Base-by-base conservation (phyloP, 345 rosid species). In the Angophora floribunda region DNA sequence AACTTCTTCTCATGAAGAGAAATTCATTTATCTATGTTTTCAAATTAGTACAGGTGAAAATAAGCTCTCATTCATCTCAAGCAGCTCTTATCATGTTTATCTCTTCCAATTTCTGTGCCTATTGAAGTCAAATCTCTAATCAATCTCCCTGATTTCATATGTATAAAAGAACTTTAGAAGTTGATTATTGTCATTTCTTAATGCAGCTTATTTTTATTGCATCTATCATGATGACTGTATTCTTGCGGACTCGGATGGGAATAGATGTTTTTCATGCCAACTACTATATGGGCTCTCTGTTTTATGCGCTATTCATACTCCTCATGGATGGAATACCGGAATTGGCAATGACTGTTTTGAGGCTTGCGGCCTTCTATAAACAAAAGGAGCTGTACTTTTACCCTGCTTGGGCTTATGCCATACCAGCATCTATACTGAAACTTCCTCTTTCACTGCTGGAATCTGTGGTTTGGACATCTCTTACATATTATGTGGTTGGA, bases 401-500 rank as follows among this genome's bases (percentile, higher is more conserved):
- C 90, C 98, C 96, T n/a, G 95, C 96, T 55, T 95, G 98, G 96
- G 98, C 95, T 53, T 96, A 93, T 88, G 95, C 93, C 30, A 88
- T 95, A 82, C 96, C 98, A 14, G 91, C 95, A 59, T 82, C 93
- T 36, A 50, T 95, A 24, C 87, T 95, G 45, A 93, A 93, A 88
- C 36, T 95, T 85, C 96, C 98, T 45, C 87, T 95, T 55, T 95
- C 96, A 6, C 84, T 95, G 26, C 13, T 95, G 57, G 94, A 93
- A 89, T 88, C 96, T 52, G 65, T 94, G 4, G 92, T 92, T 44
- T 95, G 96, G 98, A 94, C 96, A 7, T 85, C 91, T 82, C 94
- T 96, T 24, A 93, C 98, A n/a, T 97, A 97, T 92, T 96, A 95
- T 90, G 96, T 91, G 87, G 93, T 94, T 30, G 99, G 99, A 65